Conservation (phyloP, 371 early-diverging fungal species). For the Mucor velutinosus region DNA sequence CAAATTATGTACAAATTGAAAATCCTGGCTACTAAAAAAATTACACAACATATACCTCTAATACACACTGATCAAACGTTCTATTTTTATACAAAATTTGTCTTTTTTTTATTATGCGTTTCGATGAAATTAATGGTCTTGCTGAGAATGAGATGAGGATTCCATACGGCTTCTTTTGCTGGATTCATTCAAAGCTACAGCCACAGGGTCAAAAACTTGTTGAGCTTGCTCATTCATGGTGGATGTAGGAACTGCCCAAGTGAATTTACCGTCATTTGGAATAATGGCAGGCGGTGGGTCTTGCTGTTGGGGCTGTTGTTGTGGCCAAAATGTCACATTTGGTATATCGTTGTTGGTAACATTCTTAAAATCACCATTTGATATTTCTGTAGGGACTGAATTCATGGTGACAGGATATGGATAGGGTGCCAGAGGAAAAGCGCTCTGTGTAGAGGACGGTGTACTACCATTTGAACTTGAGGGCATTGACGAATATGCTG, state of each 20-base stretch:
- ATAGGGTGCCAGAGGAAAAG: constrained; percentile 33
- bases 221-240: neutral
- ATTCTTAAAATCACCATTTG: constrained; percentile 2
- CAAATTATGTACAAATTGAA: constrained; percentile 75
- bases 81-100: neutral
- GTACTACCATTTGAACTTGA: neutral
- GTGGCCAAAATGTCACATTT: constrained; percentile 38
- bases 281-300: constrained; percentile 32
- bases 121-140: neutral
- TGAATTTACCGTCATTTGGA: constrained; percentile 37
- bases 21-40: constrained; percentile 10
- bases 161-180: constrained; percentile 7
- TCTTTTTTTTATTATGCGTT: neutral
- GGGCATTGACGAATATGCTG: neutral
- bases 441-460: constrained; percentile 4
- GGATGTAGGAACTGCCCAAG: constrained; percentile 28
- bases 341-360: constrained; percentile 20
- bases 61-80: neutral
- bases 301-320: constrained; percentile 30
- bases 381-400: constrained; percentile 24
- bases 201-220: constrained; percentile 9
- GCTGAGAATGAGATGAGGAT: neutral
- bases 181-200: constrained; percentile 5
- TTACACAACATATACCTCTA: neutral
- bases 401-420: constrained; percentile 40